These are phyloP conservation scores for Aspergillus flavus DNA, from an alignment of 2,329 filamentous ascomycete species.

Conservation along the genomic window DNA sequence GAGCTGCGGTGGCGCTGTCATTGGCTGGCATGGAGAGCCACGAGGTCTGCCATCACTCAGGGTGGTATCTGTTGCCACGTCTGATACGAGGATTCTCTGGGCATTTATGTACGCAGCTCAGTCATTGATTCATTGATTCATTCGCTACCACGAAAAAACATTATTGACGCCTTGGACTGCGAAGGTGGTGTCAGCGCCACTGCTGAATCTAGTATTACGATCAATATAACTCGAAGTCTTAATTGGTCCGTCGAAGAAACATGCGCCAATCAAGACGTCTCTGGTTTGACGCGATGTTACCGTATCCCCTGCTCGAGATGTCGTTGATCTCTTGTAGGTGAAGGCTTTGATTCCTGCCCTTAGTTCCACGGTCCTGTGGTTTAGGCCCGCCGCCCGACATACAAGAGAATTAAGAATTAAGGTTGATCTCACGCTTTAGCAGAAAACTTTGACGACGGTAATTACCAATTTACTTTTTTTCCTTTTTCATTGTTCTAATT, in stretches of 20 bases:
- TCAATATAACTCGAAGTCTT: background rate
- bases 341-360: no score
- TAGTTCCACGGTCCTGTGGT: background rate
- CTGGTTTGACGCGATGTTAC: conserved; percentile 10
- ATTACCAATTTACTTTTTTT: background rate
- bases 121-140: background rate
- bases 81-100: conserved; percentile 2
- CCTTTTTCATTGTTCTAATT: background rate
- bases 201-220: background rate
- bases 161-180: background rate
- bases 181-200: background rate
- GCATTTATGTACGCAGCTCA: background rate
- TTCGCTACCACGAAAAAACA: background rate
- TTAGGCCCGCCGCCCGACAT: background rate
- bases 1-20: background rate
- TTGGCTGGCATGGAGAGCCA: conserved; percentile 6
- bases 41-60: background rate
- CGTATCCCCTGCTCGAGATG: background rate
- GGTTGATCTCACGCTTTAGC: background rate
- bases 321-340: background rate
- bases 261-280: background rate
- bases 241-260: background rate
- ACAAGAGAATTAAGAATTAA: conserved; percentile 2
- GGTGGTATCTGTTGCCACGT: conserved; percentile 4
- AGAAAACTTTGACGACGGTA: background rate